Conservation (phyloP, 108 stramenopile genomes). For the Cyclotella distinguenda region DNA sequence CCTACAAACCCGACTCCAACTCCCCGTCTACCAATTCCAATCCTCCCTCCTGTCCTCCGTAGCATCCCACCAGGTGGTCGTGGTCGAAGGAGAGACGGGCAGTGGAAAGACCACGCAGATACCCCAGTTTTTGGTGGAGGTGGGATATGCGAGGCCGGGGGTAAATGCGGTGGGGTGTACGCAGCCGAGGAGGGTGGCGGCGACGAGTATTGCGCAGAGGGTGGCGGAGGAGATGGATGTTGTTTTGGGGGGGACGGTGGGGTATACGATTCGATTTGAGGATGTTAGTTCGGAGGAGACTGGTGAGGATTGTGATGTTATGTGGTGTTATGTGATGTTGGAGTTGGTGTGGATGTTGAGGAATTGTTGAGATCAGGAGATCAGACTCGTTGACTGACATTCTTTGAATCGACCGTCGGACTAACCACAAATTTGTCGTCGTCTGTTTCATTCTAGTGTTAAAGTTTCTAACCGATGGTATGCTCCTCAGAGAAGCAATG, state of each 20-base stretch:
- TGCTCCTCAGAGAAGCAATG: constrained; percentile 96
- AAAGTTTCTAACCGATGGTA: constrained; percentile 96
- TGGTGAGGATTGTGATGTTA: not conserved
- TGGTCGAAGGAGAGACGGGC: constrained; percentile 98
- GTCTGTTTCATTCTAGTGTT: constrained; percentile 74
- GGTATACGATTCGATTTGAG: constrained; percentile 99
- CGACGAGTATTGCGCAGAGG: constrained; percentile 95
- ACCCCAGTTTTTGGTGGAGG: constrained; percentile 94
- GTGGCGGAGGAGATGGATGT: constrained; percentile 99
- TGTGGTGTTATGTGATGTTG: not conserved
- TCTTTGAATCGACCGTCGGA: too few species aligned
- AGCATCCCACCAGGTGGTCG: constrained; percentile 86
- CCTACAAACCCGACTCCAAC: constrained; percentile 76
- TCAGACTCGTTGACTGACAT: too few species aligned
- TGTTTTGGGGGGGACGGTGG: constrained; percentile 91
- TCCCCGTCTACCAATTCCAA: constrained; percentile 96
- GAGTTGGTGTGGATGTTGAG: too few species aligned
- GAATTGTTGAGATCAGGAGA: too few species aligned
- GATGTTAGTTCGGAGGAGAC: constrained; percentile 36
- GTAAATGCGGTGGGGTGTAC: constrained; percentile 92
- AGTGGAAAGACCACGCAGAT: constrained; percentile 95
- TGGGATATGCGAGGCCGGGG: constrained; percentile 72
- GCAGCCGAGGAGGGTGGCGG: constrained; percentile 98
- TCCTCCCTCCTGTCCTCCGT: constrained; percentile 88
- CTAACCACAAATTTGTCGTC: too few species aligned